A percentile compares a stretch with the other conserved stretches of the same genome.
Conservation (phyloP, 2,329 filamentous ascomycete genomes). For the Cyanodermella asteris region DNA sequence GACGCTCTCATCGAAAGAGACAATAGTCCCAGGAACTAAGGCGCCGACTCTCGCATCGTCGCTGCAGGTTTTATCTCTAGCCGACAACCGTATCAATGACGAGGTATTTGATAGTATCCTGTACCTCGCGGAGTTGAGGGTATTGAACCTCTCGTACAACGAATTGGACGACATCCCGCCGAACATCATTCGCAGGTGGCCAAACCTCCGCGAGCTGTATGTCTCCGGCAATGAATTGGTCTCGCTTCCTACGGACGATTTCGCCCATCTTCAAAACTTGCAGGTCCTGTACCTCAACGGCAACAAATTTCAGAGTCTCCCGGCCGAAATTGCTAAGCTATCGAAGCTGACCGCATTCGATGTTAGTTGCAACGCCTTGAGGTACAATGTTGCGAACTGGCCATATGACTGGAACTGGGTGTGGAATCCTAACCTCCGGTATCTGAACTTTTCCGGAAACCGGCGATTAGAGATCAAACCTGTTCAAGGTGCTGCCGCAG, state of each 20-base stretch:
- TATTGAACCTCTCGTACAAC: slow-evolving; percentile 89
- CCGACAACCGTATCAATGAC: slow-evolving; percentile 84
- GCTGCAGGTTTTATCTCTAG: slow-evolving; percentile 63
- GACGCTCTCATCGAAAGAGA: too few relatives aligned
- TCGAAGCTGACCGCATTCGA: slow-evolving; percentile 81
- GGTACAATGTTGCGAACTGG: slow-evolving; percentile 98
- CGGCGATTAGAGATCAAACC: slow-evolving; percentile 80
- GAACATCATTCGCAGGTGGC: slow-evolving; percentile 72
- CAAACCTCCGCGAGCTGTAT: slow-evolving; percentile 75
- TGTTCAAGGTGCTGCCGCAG: slow-evolving; percentile 32
- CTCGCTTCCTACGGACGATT: slow-evolving; percentile 73
- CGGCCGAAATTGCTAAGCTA: slow-evolving; percentile 84
- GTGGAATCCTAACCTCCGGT: slow-evolving; percentile 83
- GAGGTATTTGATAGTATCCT: slow-evolving; percentile 87
- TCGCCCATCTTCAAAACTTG: slow-evolving; percentile 71
- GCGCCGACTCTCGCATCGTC: slow-evolving; percentile 76
- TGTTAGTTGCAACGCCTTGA: slow-evolving; percentile 82
- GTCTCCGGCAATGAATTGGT: slow-evolving; percentile 88
- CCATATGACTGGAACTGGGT: slow-evolving; percentile 99
- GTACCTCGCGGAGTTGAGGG: slow-evolving; percentile 58
- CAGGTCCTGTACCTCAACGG: slow-evolving; percentile 88
- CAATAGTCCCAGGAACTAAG: slow-evolving; percentile 35
- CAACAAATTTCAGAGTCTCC: slow-evolving; percentile 93
- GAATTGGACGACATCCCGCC: slow-evolving; percentile 81
- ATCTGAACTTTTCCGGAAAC: slow-evolving; percentile 90